A percentile compares a stretch with the other conserved stretches of the same genome.
phyloP scores from a whole-genome alignment of 495 filamentous ascomycete species.

The Copromyces sp. region DNA sequence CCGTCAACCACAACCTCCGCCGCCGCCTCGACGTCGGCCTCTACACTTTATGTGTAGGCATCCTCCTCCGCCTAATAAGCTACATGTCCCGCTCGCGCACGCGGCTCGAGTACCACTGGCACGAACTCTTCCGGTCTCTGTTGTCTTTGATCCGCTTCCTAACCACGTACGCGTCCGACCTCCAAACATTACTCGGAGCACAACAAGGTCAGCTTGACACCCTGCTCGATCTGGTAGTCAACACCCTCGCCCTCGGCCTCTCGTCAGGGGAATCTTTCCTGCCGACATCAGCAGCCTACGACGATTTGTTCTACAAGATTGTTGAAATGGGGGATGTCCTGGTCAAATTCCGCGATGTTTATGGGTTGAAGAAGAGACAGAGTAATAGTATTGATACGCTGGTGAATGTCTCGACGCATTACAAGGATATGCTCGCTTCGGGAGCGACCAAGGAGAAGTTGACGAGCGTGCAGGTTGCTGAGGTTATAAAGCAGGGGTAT shows the following conservation, averaged over 20 bases:
- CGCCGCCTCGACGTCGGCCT: constrained; percentile 74
- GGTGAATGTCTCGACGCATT: constrained; percentile 76
- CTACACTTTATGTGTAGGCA: constrained; percentile 70
- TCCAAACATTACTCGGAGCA: constrained; percentile 39
- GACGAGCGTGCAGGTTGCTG: constrained; percentile 73
- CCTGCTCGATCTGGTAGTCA: constrained; percentile 62
- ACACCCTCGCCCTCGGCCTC: constrained; percentile 79
- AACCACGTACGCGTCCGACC: constrained; percentile 68
- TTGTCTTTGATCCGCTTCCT: constrained; percentile 87
- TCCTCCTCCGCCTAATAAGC: constrained; percentile 69
- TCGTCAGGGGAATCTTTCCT: constrained; percentile 84
- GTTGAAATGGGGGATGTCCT: constrained; percentile 84
- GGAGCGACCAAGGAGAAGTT: constrained; percentile 44
- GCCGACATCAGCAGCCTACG: constrained; percentile 79
- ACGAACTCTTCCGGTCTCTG: constrained; percentile 84
- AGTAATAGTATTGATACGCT: constrained; percentile 71
- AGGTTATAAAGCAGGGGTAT: constrained; percentile 91
- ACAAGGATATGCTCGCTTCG: constrained; percentile 63
- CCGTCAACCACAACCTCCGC: constrained; percentile 87
- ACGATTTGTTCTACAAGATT: constrained; percentile 96
- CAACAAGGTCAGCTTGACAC: constrained; percentile 39
- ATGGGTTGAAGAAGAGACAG: constrained; percentile 42
- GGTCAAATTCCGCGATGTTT: constrained; percentile 71
- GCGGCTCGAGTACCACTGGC: constrained; percentile 83
- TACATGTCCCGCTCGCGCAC: constrained; percentile 73